Evolutionary conservation across 2,329 filamentous ascomycete species (phyloP).

Genomic region (Penicillium oxalicum): DNA sequence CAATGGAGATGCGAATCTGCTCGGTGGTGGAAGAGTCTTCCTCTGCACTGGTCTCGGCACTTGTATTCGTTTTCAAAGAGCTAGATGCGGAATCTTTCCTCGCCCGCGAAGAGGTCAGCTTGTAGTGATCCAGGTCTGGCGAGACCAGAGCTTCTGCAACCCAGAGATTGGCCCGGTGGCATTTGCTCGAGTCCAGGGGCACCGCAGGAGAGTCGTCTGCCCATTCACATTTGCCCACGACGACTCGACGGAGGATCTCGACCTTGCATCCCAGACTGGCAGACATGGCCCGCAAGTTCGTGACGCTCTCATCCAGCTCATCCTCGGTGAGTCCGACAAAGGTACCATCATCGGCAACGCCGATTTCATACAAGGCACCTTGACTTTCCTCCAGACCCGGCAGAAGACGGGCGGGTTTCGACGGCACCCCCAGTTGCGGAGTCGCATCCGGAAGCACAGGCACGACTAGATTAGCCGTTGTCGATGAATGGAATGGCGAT

Average conservation of each 20-base stretch:
- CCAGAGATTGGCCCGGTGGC: conserved; percentile 57
- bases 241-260: conserved; percentile 72
- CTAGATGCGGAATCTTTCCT: neutral
- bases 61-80: neutral
- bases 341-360: conserved; percentile 88
- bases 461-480: conserved; percentile 66
- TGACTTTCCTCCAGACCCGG: conserved; percentile 86
- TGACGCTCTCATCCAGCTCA: conserved; percentile 85
- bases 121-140: conserved; percentile 55
- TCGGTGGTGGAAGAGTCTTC: conserved; percentile 51
- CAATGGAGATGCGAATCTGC: conserved; percentile 80
- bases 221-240: conserved; percentile 74
- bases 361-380: conserved; percentile 92
- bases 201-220: conserved; percentile 23
- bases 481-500: conserved; percentile 79
- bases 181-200: conserved; percentile 20
- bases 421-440: conserved; percentile 52
- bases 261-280: conserved; percentile 83
- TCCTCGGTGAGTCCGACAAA: conserved; percentile 83
- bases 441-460: conserved; percentile 65
- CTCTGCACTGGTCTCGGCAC: conserved; percentile 6
- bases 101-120: conserved; percentile 14
- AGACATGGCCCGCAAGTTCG: conserved; percentile 82
- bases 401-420: conserved; percentile 50
- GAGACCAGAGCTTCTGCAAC: conserved; percentile 88